A percentile compares a stretch with the other conserved stretches of the same genome.
Evolutionary conservation across 2,329 filamentous ascomycete genomes (phyloP).

Genomic region (Talaromyces sp.): DNA sequence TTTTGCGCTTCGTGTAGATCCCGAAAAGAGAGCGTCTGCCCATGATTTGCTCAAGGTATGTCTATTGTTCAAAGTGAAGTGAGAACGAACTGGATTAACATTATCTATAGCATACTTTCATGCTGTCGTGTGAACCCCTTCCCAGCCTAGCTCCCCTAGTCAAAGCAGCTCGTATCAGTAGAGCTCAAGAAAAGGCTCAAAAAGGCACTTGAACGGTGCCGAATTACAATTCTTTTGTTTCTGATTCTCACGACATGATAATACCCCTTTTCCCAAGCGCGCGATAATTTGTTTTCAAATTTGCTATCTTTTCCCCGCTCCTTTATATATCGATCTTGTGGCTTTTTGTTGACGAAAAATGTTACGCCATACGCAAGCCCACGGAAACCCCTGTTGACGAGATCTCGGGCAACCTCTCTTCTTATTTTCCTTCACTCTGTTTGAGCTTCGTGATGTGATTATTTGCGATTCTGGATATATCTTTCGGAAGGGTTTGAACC

Average conservation of each 20-base stretch:
- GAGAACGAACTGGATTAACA: background rate
- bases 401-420: background rate
- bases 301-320: background rate
- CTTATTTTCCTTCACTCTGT: background rate
- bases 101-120: slow-evolving; percentile 64
- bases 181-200: slow-evolving; percentile 75
- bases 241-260: slow-evolving; percentile 13
- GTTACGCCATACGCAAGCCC: background rate
- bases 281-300: background rate
- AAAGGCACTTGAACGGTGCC: slow-evolving; percentile 45
- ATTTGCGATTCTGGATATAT: background rate
- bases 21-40: slow-evolving; percentile 91
- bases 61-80: background rate
- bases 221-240: slow-evolving; percentile 13
- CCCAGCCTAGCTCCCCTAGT: slow-evolving; percentile 80
- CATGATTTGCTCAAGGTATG: slow-evolving; percentile 87
- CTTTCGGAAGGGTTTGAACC: background rate
- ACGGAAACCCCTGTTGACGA: background rate
- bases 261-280: slow-evolving; percentile 17
- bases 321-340: background rate
- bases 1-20: slow-evolving; percentile 92
- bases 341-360: background rate
- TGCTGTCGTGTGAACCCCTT: slow-evolving; percentile 68
- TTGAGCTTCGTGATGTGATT: background rate
- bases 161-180: slow-evolving; percentile 73